These are phyloP conservation scores for Lecanicillium sp. DNA, from an alignment of 2,329 filamentous ascomycete genomes.

Conservation along the genomic window DNA sequence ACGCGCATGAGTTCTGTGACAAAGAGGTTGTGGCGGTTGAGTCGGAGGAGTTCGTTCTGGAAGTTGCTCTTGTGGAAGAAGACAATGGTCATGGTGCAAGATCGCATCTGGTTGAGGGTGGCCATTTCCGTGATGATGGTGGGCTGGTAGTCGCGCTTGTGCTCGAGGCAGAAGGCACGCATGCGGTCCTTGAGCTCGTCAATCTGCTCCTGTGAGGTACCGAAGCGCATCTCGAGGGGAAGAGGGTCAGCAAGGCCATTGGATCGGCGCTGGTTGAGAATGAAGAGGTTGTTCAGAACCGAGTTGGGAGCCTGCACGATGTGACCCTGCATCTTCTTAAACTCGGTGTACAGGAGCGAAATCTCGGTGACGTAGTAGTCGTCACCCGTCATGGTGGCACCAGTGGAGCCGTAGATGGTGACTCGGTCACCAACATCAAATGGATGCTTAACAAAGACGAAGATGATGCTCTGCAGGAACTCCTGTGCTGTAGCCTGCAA, in stretches of 20 bases:
- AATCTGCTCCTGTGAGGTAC: conserved; percentile 75
- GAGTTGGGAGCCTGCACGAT: conserved; percentile 95
- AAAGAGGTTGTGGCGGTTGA: conserved; percentile 89
- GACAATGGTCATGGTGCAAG: conserved; percentile 81
- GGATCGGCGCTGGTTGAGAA: conserved; percentile 87
- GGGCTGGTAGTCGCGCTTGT: conserved; percentile 83
- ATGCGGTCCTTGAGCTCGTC: conserved; percentile 73
- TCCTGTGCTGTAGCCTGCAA: conserved; percentile 90
- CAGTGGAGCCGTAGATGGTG: conserved; percentile 83
- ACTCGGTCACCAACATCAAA: conserved; percentile 95
- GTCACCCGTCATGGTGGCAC: conserved; percentile 68
- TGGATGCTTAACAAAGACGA: conserved; percentile 95
- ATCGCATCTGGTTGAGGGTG: conserved; percentile 73
- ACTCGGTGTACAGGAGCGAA: conserved; percentile 86
- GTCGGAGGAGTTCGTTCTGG: conserved; percentile 87
- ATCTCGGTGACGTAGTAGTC: conserved; percentile 97
- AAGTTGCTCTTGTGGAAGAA: conserved; percentile 98
- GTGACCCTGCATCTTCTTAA: conserved; percentile 97
- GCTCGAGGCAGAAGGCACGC: conserved; percentile 70
- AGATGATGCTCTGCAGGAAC: conserved; percentile 87
- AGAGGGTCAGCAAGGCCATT: conserved; percentile 83
- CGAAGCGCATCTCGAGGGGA: conserved; percentile 78
- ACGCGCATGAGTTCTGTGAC: conserved; percentile 84
- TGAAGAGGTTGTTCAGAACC: conserved; percentile 85
- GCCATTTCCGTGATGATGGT: conserved; percentile 83